These are phyloP conservation scores for Euphorbia corollata DNA, from an alignment of 441 rosid genomes.

Conservation along the genomic window DNA sequence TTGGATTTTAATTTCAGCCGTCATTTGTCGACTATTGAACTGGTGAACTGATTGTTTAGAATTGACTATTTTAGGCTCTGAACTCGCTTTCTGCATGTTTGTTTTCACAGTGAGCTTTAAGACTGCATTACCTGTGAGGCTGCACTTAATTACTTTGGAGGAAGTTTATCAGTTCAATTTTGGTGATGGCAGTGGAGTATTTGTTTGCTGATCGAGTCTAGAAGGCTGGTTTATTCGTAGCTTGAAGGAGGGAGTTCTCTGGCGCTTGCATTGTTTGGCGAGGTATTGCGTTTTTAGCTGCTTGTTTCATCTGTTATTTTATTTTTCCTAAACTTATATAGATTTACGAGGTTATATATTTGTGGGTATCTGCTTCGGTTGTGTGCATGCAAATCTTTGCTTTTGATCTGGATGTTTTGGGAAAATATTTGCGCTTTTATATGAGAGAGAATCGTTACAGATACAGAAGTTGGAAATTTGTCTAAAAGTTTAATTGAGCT, in stretches of 20 bases:
- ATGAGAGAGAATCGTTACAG: not conserved
- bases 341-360: not conserved
- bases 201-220: conserved; percentile 20
- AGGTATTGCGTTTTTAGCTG: conserved; percentile 26
- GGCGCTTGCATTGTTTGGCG: conserved; percentile 30
- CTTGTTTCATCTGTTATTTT: conserved; percentile 9
- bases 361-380: not conserved
- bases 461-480: conserved; percentile 1
- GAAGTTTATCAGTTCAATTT: not conserved
- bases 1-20: not conserved
- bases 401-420: not conserved
- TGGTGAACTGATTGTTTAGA: not conserved
- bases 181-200: not conserved
- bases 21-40: not conserved
- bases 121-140: not conserved
- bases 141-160: not conserved
- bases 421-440: not conserved
- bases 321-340: not conserved
- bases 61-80: not conserved
- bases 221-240: conserved; percentile 21
- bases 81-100: not conserved
- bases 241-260: conserved; percentile 27
- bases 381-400: not conserved
- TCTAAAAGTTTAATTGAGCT: not conserved
- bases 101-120: conserved; percentile 6